Conservation (phyloP, 331 rosid genomes). For the Cucumis variabilis region DNA sequence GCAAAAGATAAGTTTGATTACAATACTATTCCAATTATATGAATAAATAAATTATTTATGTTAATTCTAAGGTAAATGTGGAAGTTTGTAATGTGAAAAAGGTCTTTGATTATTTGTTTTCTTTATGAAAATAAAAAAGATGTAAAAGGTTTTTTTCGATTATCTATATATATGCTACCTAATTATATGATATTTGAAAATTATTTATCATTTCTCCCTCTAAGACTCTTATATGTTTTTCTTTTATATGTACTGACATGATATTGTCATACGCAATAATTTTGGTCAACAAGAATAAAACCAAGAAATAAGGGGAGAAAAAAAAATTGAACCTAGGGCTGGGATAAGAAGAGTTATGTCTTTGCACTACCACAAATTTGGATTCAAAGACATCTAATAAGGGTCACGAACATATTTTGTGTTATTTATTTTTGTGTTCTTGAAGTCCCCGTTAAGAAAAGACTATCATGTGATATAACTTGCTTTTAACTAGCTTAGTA, state of each 20-base stretch:
- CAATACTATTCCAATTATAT: background rate
- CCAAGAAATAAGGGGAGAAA: no score
- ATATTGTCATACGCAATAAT: no score
- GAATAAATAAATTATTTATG: background rate
- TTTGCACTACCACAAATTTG: no score
- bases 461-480: no score
- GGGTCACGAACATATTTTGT: no score
- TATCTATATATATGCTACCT: background rate
- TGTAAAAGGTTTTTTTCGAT: background rate
- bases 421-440: no score
- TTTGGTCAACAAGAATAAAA: no score
- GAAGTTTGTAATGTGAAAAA: slow-evolving; percentile 8
- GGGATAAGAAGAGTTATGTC: no score
- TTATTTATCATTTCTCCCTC: background rate
- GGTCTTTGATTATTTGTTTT: background rate
- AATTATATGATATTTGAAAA: background rate
- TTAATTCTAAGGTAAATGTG: background rate
- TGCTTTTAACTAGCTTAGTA: no score
- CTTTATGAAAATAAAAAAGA: background rate
- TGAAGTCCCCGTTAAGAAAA: no score
- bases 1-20: slow-evolving; percentile 20
- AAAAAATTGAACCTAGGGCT: no score
- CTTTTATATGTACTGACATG: background rate
- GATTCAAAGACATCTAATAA: no score
- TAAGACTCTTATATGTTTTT: background rate